A percentile compares a stretch with the other conserved stretches of the same genome.
phyloP scores from a whole-genome alignment of 352 stramenopile species.

The Aphanomyces stellatus region DNA sequence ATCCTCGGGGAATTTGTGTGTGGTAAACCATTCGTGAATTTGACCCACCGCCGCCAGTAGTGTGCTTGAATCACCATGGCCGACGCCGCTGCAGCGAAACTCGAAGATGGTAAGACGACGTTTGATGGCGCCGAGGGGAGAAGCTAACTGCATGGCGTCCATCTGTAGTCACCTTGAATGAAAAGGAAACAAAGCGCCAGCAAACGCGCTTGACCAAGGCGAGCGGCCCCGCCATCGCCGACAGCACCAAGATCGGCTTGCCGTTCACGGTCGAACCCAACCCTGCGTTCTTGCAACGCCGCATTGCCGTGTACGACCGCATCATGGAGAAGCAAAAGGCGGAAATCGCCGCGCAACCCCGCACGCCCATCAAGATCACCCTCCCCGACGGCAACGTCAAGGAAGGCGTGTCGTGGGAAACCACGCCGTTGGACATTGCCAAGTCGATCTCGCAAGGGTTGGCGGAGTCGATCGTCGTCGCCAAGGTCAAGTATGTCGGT shows the following conservation, averaged over 20 bases:
- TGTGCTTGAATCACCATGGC: not conserved
- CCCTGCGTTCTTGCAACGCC: slow-evolving; percentile 71
- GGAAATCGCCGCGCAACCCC: slow-evolving; percentile 70
- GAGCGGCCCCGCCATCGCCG: slow-evolving; percentile 53
- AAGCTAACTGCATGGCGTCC: not conserved
- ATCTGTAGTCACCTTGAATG: slow-evolving; percentile 8
- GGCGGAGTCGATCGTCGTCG: slow-evolving; percentile 89
- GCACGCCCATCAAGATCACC: slow-evolving; percentile 92
- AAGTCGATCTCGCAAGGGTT: slow-evolving; percentile 92
- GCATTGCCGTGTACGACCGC: slow-evolving; percentile 81
- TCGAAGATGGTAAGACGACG: slow-evolving; percentile 12
- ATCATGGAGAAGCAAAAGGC: slow-evolving; percentile 62
- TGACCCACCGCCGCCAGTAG: not conserved
- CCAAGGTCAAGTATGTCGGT: slow-evolving; percentile 85
- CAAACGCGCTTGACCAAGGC: slow-evolving; percentile 74
- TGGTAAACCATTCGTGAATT: slow-evolving; percentile 14
- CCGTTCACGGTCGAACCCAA: slow-evolving; percentile 71
- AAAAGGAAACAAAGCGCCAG: slow-evolving; percentile 30
- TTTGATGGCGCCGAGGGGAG: not conserved
- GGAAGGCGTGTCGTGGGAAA: slow-evolving; percentile 89
- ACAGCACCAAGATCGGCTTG: slow-evolving; percentile 69
- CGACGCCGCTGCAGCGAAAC: slow-evolving; percentile 13
- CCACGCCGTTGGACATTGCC: slow-evolving; percentile 96
- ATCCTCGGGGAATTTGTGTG: not conserved
- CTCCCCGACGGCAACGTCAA: slow-evolving; percentile 94